Evolutionary conservation across 495 filamentous ascomycete species (phyloP).

Genomic region (Tuber borchii): DNA sequence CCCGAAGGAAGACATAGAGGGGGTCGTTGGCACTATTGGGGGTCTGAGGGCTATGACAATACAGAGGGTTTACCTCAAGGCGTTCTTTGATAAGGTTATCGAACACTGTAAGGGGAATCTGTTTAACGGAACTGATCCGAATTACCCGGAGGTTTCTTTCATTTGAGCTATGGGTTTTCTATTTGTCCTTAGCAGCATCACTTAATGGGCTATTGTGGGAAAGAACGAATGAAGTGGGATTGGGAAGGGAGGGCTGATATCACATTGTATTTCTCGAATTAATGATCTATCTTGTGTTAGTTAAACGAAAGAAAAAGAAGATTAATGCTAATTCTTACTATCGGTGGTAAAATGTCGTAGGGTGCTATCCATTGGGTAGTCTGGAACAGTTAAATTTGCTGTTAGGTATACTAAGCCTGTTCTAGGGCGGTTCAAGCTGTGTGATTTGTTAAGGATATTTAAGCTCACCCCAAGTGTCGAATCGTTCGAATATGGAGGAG

Average conservation of each 20-base stretch:
- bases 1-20: constrained; percentile 19
- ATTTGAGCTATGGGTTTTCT: neutral
- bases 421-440: neutral
- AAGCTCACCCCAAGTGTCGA: neutral
- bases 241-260: neutral
- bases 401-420: neutral
- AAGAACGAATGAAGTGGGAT: neutral
- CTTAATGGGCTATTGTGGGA: neutral
- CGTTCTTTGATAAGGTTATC: constrained; percentile 42
- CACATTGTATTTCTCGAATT: neutral
- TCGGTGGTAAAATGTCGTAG: neutral
- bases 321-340: neutral
- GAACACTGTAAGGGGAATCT: constrained; percentile 16
- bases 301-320: neutral
- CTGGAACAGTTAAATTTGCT: neutral
- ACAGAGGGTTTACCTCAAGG: constrained; percentile 36
- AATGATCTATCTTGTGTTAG: neutral
- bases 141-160: constrained; percentile 38
- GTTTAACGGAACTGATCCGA: constrained; percentile 18
- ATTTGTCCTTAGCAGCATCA: neutral
- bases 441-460: neutral
- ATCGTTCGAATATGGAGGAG: neutral
- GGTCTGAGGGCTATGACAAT: constrained; percentile 25
- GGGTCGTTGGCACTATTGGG: constrained; percentile 33
- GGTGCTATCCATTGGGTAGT: neutral